Conservation (phyloP, 2,329 filamentous ascomycete species). For the Pseudogymnoascus sp. region DNA sequence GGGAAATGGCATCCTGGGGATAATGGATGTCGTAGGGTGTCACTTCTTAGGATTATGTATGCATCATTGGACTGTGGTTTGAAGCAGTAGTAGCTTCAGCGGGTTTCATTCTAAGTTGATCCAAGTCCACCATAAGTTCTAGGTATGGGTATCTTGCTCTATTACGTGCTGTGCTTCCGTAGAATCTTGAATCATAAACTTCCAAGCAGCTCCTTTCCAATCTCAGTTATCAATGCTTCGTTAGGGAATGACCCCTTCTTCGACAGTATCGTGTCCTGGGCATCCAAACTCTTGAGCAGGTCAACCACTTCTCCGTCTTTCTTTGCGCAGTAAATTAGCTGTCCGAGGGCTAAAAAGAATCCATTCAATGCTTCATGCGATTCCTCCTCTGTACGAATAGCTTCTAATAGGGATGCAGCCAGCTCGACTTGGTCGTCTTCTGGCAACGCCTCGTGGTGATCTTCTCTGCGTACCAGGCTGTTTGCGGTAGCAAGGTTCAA, state of each 20-base stretch:
- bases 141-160: constrained; percentile 7
- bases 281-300: constrained; percentile 72
- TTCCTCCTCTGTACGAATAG: constrained; percentile 51
- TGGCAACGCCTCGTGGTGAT: constrained; percentile 51
- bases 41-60: constrained; percentile 5
- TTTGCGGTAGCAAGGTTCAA: constrained; percentile 75
- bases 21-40: neutral
- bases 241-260: constrained; percentile 53
- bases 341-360: constrained; percentile 68
- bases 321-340: constrained; percentile 65
- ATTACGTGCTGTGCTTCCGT: neutral
- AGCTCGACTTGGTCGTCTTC: constrained; percentile 75
- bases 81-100: neutral
- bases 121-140: neutral
- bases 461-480: constrained; percentile 56
- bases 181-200: constrained; percentile 18
- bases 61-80: neutral
- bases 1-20: neutral
- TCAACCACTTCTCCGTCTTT: constrained; percentile 71
- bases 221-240: constrained; percentile 50
- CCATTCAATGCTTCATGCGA: constrained; percentile 71
- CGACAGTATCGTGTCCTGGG: constrained; percentile 53
- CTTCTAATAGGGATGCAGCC: constrained; percentile 73
- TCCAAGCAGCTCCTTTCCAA: constrained; percentile 39
- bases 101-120: neutral